Conservation (phyloP, 2,329 filamentous ascomycete species). For the Pyricularia pennisetigena region DNA sequence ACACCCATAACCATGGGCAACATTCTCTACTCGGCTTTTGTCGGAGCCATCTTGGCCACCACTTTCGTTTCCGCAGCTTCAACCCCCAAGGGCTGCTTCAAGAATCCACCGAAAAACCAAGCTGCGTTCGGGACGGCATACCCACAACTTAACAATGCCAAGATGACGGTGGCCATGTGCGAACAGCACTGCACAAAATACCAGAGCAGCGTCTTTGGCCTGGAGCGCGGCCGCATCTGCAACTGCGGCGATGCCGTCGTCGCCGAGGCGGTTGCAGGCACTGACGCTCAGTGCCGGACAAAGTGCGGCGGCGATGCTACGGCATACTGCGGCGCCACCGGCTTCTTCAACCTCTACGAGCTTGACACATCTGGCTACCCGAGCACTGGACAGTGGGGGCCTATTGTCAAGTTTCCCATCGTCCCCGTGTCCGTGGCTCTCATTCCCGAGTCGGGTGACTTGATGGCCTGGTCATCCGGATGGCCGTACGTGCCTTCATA, state of each 20-base stretch:
- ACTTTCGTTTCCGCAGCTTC: not conserved
- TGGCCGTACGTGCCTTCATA: not conserved
- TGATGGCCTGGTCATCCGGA: not conserved
- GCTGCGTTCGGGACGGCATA: not conserved
- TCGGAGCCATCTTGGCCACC: not conserved
- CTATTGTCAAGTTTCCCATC: conserved; percentile 14
- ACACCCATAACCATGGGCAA: not conserved
- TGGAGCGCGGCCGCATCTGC: not conserved
- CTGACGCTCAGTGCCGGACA: not conserved
- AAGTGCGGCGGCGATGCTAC: not conserved
- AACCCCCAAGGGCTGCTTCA: not conserved
- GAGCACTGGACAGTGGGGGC: not conserved
- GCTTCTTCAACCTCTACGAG: not conserved
- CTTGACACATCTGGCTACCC: not conserved
- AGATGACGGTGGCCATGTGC: not conserved
- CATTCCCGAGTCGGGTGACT: conserved; percentile 14
- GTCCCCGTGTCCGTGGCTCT: conserved; percentile 17
- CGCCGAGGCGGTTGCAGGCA: not conserved
- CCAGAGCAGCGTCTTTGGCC: not conserved
- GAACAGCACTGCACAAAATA: not conserved
- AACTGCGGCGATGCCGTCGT: not conserved
- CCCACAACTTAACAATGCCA: not conserved
- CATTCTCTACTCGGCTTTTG: not conserved
- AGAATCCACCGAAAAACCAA: not conserved
- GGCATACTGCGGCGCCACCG: not conserved